These are phyloP conservation scores for Pseudogymnoascus pannorum DNA, from an alignment of 2,329 filamentous ascomycete genomes.

Conservation along the genomic window DNA sequence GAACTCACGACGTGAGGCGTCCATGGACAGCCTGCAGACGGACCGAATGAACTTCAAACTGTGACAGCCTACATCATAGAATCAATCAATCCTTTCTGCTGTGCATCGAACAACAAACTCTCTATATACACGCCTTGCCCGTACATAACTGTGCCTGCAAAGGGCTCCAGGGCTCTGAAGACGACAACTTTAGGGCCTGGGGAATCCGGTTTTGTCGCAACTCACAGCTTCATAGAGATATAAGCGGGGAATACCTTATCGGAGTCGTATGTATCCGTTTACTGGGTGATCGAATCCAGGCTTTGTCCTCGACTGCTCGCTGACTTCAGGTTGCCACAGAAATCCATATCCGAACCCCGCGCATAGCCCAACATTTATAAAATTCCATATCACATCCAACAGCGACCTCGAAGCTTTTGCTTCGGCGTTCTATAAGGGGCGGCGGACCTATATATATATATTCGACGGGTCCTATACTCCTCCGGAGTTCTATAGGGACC, in stretches of 20 bases:
- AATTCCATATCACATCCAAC: background rate
- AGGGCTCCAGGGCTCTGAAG: constrained; percentile 3
- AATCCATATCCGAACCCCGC: background rate
- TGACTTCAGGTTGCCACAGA: constrained; percentile 1
- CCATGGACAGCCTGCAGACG: constrained; percentile 4
- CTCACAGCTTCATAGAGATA: background rate
- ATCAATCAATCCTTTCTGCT: constrained; percentile 2
- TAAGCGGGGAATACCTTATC: background rate
- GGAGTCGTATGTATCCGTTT: background rate
- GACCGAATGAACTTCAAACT: constrained; percentile 2
- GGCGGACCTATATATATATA: background rate
- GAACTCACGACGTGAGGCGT: constrained; percentile 5
- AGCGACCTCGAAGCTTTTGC: background rate
- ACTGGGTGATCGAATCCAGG: background rate
- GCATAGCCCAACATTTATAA: background rate
- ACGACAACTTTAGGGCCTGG: constrained; percentile 1
- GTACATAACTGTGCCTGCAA: background rate
- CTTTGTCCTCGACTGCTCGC: background rate
- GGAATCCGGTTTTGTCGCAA: constrained; percentile 1
- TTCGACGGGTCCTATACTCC: background rate
- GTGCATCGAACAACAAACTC: background rate
- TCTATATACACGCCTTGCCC: constrained; percentile 1
- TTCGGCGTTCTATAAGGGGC: background rate
- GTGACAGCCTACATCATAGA: background rate
- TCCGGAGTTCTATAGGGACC: background rate